Base-by-base conservation (phyloP, 148 eudicot species). In the Amaranthus cruentus region DNA sequence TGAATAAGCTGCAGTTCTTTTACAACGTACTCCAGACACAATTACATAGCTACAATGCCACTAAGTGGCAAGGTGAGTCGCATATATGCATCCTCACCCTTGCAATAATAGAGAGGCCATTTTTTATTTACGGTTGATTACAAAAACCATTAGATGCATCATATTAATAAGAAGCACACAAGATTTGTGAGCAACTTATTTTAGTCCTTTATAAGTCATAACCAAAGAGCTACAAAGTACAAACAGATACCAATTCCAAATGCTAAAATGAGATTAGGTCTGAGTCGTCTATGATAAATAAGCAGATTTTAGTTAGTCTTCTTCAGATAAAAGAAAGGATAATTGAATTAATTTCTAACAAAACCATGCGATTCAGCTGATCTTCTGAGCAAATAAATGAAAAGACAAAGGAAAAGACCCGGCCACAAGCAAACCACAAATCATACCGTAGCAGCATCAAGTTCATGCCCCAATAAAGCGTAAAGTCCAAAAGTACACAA, bases 371-470 rank as follows among this genome's bases (percentile, higher is more conserved):
- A 67, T 59, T 14, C 47, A 62, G 38, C 9, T 12, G 55, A 52
- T 48, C 59, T 58, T 28, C 3, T 28, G 10, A 21, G 54, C 18
- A 47, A 66, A 47, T 46, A 47, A 28, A 1, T n/a, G 38, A 48
- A 13, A 4, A 9, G 6, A 14, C 4, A 58, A 38, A 38, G 14
- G 7, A 0, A 18, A 9, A 54, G 1, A 54, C 0, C 4, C 69
- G 3, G 52, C 49, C 63, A n/a, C 51, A 46, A 42, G 62, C 53
- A 28, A 78, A 79, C 28, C 55, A 76, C 63, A 69, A 51, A 73
- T 43, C 42, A 72, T 90, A 95, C 98, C 86, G 97, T 94, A 78
- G 98, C 97, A 60, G 98, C 97, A 81, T 95, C 98, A 80, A 91
- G 93, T 78, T 88, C 86, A 84, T 91, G 77, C 44, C 96, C 93